A percentile compares a stretch with the other conserved stretches of the same genome.
phyloP scores from a whole-genome alignment of 2,329 filamentous ascomycete genomes.

The Blastomyces gilchristii region DNA sequence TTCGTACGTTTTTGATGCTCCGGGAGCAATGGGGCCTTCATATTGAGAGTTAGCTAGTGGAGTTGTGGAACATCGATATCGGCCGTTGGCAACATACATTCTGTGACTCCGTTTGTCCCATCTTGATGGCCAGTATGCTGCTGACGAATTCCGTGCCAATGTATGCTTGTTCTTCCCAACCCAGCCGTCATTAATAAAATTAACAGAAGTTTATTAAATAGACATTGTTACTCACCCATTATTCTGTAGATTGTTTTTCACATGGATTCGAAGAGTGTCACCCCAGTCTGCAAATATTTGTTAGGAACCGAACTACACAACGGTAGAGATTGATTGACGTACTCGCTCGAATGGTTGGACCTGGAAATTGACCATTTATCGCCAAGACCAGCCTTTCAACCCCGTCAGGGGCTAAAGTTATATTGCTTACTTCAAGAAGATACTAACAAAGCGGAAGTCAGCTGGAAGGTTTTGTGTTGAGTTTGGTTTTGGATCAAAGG shows the following conservation, averaged over 20 bases:
- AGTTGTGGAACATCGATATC: constrained; percentile 10
- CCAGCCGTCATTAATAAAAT: neutral
- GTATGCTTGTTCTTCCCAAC: constrained; percentile 41
- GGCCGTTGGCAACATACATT: constrained; percentile 27
- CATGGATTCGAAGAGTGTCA: constrained; percentile 44
- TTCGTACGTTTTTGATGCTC: constrained; percentile 45
- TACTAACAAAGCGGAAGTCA: constrained; percentile 8
- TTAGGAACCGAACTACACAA: neutral
- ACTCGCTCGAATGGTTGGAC: constrained; percentile 52
- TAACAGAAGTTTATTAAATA: neutral
- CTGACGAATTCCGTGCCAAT: constrained; percentile 55
- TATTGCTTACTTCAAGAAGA: constrained; percentile 18
- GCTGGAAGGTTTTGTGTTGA: neutral
- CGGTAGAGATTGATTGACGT: neutral
- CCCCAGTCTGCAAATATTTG: constrained; percentile 41
- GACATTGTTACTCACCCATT: constrained; percentile 37
- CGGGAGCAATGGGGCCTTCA: constrained; percentile 44
- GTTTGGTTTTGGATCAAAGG: neutral
- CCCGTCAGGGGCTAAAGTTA: constrained; percentile 17
- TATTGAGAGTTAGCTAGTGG: constrained; percentile 24
- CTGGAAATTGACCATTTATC: constrained; percentile 56
- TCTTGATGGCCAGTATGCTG: constrained; percentile 46
- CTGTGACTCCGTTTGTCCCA: constrained; percentile 44
- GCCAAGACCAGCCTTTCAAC: constrained; percentile 38
- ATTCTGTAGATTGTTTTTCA: constrained; percentile 43